Base-by-base conservation (phyloP, 2,329 filamentous ascomycete genomes). In the Ampelomyces quisqualis region DNA sequence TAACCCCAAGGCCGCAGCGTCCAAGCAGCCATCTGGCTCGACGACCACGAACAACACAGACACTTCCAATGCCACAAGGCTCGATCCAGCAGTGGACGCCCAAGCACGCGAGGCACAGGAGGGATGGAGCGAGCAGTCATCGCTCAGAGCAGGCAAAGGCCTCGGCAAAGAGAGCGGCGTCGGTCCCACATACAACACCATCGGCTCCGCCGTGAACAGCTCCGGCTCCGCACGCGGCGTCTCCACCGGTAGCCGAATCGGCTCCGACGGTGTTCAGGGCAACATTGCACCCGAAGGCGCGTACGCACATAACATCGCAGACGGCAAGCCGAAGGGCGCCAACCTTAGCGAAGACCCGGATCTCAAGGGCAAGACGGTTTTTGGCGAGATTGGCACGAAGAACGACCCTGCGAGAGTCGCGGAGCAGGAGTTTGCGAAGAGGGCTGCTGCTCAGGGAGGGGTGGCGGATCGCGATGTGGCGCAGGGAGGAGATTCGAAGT, bases 11-110 rank as follows among this genome's bases (percentile, higher is more conserved):
- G 73, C 75, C 13, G 72, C 74, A 27, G 73, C 73, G 5, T 70
- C 72, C 21, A 63, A 68, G 10, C 77, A 81, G 34, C 69, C 71
- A 7, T 77, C 77, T 28, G 53, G 56, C n/a, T 73, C 75, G 32
- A 79, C 74, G 22, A 83, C 75, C 14, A 71, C 78, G 36, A 77
- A 76, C 64, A 83, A 70, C 51, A 78, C 73, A 43, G 72, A 81
- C 65, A 79, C 73, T 2, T 78, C 76, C 5, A 71, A 68, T 34
- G 77, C 80, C 3, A 74, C 63, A 7, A 71, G 64, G 7, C 71
- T 84, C 6, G 67, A 71, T 2, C 67, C 80, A 0, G 75, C 77
- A 2, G 51, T 66, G 4, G 68, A 73, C 23, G 71, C 73, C 11
- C 68, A 70, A 20, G 66, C 69, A 2, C 74, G 78, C 31, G 70